A percentile compares a stretch with the other conserved stretches of the same genome.
Evolutionary conservation across 1,139 yeast species (phyloP).

Genomic region (Taiozyma onychis): DNA sequence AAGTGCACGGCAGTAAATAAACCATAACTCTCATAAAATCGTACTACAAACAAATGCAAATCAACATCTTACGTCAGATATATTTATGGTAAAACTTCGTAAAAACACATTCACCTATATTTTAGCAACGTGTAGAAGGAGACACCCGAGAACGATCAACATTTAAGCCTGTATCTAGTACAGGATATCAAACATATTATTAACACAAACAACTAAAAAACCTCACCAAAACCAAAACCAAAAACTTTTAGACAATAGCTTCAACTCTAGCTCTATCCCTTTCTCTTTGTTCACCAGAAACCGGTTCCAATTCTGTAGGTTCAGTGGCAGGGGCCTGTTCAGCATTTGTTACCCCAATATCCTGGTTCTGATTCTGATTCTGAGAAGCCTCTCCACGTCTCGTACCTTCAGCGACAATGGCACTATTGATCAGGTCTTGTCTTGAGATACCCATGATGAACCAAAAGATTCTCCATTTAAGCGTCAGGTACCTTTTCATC

Average conservation of each 20-base stretch:
- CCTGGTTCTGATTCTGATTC: not conserved
- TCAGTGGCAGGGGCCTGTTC: not conserved
- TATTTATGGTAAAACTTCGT: not conserved
- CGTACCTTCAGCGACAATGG: constrained; percentile 39
- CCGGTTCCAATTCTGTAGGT: not conserved
- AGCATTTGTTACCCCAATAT: not conserved
- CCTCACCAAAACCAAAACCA: not conserved
- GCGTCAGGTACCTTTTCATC: constrained; percentile 32
- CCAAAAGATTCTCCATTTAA: constrained; percentile 44
- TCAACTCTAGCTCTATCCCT: constrained; percentile 10
- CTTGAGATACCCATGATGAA: constrained; percentile 46
- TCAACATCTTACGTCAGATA: too few relatives aligned
- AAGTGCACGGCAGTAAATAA: too few relatives aligned
- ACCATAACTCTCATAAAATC: too few relatives aligned
- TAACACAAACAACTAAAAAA: not conserved
- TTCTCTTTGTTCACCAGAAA: not conserved
- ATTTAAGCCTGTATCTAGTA: not conserved
- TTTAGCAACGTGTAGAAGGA: too few relatives aligned
- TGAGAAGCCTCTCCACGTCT: constrained; percentile 17
- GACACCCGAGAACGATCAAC: too few relatives aligned
- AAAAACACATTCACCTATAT: too few relatives aligned
- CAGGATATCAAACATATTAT: not conserved
- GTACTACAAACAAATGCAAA: too few relatives aligned
- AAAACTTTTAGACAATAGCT: constrained; percentile 6
- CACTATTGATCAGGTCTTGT: constrained; percentile 45